Base-by-base conservation (phyloP, 2,329 filamentous ascomycete genomes). In the Endocalyx cinctus region DNA sequence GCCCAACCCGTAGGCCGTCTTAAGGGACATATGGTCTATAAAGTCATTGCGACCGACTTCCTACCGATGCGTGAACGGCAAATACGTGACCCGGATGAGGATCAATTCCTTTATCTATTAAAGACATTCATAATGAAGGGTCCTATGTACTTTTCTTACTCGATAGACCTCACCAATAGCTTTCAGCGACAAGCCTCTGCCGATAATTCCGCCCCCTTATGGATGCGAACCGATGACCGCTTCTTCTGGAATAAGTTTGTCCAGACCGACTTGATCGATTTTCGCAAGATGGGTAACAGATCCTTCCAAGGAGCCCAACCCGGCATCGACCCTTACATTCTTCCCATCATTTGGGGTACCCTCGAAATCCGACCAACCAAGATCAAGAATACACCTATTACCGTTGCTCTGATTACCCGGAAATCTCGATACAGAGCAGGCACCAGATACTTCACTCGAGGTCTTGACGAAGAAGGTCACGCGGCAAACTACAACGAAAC, bases 401-500 rank as follows among this genome's bases (percentile, higher is more conserved):
- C 88, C 14, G 79, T 97, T 47, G 78, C 82, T 23, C 74, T 98
- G 31, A 90, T 97, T 51, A 94, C 90, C 17, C 77, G 92, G 42
- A 79, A 92, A 49, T 95, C 89, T 15, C 77, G 94, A 47, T 82
- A 92, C 60, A 79, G 90, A 42, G 89, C 82, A 22, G 92, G 92
- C 27, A 97, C 92, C 12, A 74, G 94, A 55, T 97, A 96, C 64
- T 92, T 98, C 58, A 94, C 92, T 3, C 81, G 92, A 45, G 92
- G 92, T 32, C 79, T 97, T 29, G 90, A 98, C 55, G 89, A 95
- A 45, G 73, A 92, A 41, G 92, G 92, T 16, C 80, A 97, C 58
- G 92, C 92, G n/a, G 87, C 92, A 46, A 98, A 98, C 60, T 98
- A 90, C 72, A 98, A 98, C 57, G 92, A 98, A 69, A 97, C 92